Base-by-base conservation (phyloP, 2,329 filamentous ascomycete species). In the Lojkania enalia region DNA sequence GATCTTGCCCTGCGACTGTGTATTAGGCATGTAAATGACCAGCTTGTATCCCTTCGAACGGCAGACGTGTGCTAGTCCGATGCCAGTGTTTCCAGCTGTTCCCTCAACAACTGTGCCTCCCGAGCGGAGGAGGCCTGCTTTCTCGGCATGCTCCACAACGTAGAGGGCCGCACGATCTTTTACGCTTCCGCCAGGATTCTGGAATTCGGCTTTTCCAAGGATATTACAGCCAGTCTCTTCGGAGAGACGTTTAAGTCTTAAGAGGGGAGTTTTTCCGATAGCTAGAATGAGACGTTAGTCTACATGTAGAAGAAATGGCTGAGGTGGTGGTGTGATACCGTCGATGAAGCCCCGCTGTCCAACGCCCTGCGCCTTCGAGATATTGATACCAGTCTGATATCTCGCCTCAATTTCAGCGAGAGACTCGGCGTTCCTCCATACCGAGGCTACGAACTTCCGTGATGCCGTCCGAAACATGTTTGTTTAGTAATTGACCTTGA, bases 11-110 rank as follows among this genome's bases (percentile, higher is more conserved):
- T 96, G 92, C 15, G 91, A 95, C 75, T 97, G 94, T 37, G 92
- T 97, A 78, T 99, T 88, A 61, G 94, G 94, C 94, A 99, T 97
- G 83, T 97, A 99, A 69, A 99, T 99, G 66, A 97, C 91, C 39
- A 96, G 84, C 69, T 87, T 87, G 80, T 99, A 97, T 30, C 92
- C 94, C 61, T 86, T 87, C 27, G 86, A 88, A 49, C 92, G 84
- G 75, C 94, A 97, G 44, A 99, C 94, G 74, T 97, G 94, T 15
- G 94, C 94, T 32, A 99, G 86, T 1, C 94, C 94, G 70, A 99
- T 99, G 55, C 94, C 94, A 20, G 94, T 99, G 78, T 97, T 99
- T 41, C 94, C 94, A 0, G 94, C 94, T 4, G 94, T 99, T 51
- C 94, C 94, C 74, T 99, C 94, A 46, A 99, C 87, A 11, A 99